phyloP scores from a whole-genome alignment of 2,329 filamentous ascomycete species.

The Epichloe festucae region DNA sequence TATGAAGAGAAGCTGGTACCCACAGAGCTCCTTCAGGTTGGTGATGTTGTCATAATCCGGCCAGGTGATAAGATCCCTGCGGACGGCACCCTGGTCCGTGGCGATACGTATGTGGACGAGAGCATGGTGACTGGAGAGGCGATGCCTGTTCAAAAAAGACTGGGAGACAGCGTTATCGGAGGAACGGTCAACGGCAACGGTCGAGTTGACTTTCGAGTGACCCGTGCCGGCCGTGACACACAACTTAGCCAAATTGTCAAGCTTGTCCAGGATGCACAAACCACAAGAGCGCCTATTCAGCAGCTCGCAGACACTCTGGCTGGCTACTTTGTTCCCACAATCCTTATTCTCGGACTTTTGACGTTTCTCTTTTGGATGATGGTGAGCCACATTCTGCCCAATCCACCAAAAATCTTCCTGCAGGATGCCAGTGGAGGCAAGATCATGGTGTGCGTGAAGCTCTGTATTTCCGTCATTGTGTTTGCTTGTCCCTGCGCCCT shows the following conservation, averaged over 20 bases:
- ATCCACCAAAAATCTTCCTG: conserved; percentile 83
- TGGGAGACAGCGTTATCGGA: conserved; percentile 69
- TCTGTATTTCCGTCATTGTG: conserved; percentile 96
- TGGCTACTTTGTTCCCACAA: conserved; percentile 85
- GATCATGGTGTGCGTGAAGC: conserved; percentile 90
- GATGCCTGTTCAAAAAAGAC: conserved; percentile 77
- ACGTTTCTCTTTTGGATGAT: conserved; percentile 94
- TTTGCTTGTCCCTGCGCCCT: conserved; percentile 95
- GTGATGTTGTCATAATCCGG: conserved; percentile 82
- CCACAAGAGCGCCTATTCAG: conserved; percentile 86
- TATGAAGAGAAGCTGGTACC: conserved; percentile 79
- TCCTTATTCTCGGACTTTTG: conserved; percentile 67
- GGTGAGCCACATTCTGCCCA: conserved; percentile 68
- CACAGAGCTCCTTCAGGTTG: conserved; percentile 86
- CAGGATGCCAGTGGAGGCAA: conserved; percentile 73
- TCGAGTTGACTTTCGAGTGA: conserved; percentile 83
- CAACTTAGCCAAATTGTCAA: conserved; percentile 97
- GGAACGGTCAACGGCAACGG: conserved; percentile 94
- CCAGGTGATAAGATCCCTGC: conserved; percentile 96
- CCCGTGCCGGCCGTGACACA: conserved; percentile 83
- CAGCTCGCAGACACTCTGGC: conserved; percentile 81
- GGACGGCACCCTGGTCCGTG: conserved; percentile 74
- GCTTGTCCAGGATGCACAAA: conserved; percentile 95
- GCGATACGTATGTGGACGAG: conserved; percentile 90
- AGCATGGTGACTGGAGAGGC: conserved; percentile 98